Conservation (phyloP, 2,329 filamentous ascomycete genomes). For the Fusarium citri region DNA sequence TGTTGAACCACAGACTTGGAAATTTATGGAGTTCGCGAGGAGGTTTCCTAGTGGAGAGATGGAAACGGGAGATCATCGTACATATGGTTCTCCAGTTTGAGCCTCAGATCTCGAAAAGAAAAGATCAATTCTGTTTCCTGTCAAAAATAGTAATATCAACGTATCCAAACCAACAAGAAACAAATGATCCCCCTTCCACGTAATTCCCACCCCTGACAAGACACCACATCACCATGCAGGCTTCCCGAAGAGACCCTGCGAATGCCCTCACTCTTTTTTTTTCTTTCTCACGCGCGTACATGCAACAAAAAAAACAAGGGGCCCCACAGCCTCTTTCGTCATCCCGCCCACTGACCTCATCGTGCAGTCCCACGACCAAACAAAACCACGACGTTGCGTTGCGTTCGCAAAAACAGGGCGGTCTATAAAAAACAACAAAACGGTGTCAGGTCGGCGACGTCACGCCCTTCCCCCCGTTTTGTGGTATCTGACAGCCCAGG, state of each 20-base stretch:
- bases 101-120: conserved; percentile 18
- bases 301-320: neutral
- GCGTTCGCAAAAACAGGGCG: conserved; percentile 32
- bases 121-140: neutral
- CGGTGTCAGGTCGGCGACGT: conserved; percentile 9
- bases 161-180: neutral
- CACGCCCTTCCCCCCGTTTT: conserved; percentile 19
- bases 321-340: conserved; percentile 41
- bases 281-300: neutral
- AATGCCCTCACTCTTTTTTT: conserved; percentile 17
- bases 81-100: conserved; percentile 24
- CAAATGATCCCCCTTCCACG: conserved; percentile 2
- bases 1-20: neutral
- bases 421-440: conserved; percentile 34
- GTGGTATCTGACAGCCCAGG: conserved; percentile 8
- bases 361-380: conserved; percentile 32
- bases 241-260: conserved; percentile 25
- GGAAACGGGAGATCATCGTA: conserved; percentile 39
- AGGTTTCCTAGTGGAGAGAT: conserved; percentile 26
- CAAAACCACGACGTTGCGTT: conserved; percentile 6
- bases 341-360: conserved; percentile 49
- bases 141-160: conserved; percentile 1
- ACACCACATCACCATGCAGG: conserved; percentile 12
- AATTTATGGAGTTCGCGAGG: conserved; percentile 27
- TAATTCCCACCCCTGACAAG: conserved; percentile 13